Base-by-base conservation (phyloP, 2,329 filamentous ascomycete genomes). In the Trichoderma gracile region DNA sequence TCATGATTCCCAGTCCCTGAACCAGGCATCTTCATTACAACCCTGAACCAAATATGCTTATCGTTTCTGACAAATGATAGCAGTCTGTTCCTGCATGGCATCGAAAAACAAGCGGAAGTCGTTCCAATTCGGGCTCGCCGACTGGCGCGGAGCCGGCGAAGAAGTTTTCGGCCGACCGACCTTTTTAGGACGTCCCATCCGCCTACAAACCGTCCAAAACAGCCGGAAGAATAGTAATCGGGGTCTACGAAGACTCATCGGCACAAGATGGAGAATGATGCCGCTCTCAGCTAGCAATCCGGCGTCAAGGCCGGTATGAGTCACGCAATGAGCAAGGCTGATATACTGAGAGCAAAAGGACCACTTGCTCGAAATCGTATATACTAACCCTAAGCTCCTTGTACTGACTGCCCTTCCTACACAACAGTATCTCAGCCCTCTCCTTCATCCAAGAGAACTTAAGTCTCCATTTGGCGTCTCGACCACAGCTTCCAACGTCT, bases 121-220 rank as follows among this genome's bases (percentile, higher is more conserved):
- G 30, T 52, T 45, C 57, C 57, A 45, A 61, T 43, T 61, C 57
- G 57, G 57, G 57, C 38, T 61, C 57, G 38, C 57, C 57, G 57
- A 23, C 38, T 53, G 12, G 47, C 38, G 45, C 46, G 57, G 57
- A 50, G 10, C 57, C 57, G 54, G 43, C 30, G 46, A 14, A 23
- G 25, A 40, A 33, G 33, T 38, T 42, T 46, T 62, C 59, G 49
- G 59, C 59, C 38, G 50, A 38, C 50, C 42, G 40, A 19, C 50
- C 50, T 8, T 47, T 46, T 63, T 21, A 40, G 40, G 50, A 19
- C 50, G 25, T 25, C 5, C 23, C 6, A 54, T n/a, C 40, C 38
- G 58, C 25, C 27, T 59, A 50, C 33, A 50, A 50, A 30, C n/a
- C 38, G 33, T 7, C 46, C 47, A 21, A 53, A 43, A 25, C 23